A percentile compares a stretch with the other conserved stretches of the same genome.
These are phyloP conservation scores for Yamadazyma epiphylla DNA, from an alignment of 1,139 yeast species.

Conservation along the genomic window DNA sequence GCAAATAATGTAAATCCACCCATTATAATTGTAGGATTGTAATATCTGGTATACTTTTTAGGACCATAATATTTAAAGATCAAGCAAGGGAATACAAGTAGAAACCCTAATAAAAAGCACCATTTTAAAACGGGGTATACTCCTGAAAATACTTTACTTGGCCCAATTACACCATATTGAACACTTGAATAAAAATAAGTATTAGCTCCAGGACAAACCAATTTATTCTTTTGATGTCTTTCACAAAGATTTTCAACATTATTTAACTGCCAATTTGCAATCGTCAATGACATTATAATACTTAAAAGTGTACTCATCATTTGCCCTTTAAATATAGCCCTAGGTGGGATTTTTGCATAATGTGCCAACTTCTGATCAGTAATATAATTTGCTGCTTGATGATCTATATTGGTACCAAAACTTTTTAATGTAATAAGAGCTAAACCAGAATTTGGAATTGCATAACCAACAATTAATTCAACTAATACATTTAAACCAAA, in stretches of 20 bases:
- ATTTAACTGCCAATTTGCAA: constrained; percentile 50
- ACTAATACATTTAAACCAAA: constrained; percentile 57
- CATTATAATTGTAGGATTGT: constrained; percentile 40
- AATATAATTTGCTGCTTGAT: constrained; percentile 56
- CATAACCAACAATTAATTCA: constrained; percentile 60
- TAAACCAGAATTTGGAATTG: constrained; percentile 58
- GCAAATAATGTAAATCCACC: constrained; percentile 43
- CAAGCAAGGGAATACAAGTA: constrained; percentile 40
- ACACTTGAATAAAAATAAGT: constrained; percentile 52
- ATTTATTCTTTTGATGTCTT: constrained; percentile 33
- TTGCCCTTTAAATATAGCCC: constrained; percentile 60
- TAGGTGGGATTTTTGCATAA: constrained; percentile 57
- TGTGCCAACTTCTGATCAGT: constrained; percentile 59
- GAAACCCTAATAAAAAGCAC: constrained; percentile 53
- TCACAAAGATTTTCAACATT: constrained; percentile 41
- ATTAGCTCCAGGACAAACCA: constrained; percentile 48
- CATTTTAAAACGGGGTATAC: constrained; percentile 46
- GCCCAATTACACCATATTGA: constrained; percentile 63
- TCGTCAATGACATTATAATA: constrained; percentile 46
- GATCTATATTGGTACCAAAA: constrained; percentile 55
- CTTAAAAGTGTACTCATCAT: constrained; percentile 38
- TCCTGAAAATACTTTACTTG: constrained; percentile 49
- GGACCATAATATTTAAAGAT: constrained; percentile 35
- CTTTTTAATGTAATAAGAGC: constrained; percentile 60
- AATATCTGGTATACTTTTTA: constrained; percentile 22